Conservation (phyloP, 306 rosid genomes). For the Neltuma alba region DNA sequence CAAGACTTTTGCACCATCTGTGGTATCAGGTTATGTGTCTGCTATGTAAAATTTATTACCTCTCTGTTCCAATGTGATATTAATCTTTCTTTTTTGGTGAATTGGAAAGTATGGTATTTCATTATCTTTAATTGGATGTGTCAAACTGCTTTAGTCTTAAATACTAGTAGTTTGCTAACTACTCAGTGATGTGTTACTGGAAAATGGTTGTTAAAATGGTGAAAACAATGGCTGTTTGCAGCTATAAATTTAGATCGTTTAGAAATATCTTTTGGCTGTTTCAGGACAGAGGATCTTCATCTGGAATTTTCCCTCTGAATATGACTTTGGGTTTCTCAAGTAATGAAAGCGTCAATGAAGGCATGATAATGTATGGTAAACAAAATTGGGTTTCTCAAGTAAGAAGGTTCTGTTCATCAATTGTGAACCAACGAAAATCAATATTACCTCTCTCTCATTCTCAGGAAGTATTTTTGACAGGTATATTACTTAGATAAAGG, state of each 20-base stretch:
- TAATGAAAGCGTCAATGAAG: constrained; percentile 30
- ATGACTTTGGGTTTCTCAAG: constrained; percentile 39
- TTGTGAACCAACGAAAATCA: constrained; percentile 69
- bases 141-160: constrained; percentile 30
- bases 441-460: constrained; percentile 51
- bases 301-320: constrained; percentile 55
- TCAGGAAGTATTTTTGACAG: constrained; percentile 68
- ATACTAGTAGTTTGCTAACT: constrained; percentile 25
- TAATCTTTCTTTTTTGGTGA: not conserved
- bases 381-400: constrained; percentile 74
- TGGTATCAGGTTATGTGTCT: constrained; percentile 73
- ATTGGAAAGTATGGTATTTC: constrained; percentile 5
- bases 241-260: constrained; percentile 23
- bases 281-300: constrained; percentile 66
- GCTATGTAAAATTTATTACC: constrained; percentile 31
- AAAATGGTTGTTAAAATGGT: constrained; percentile 10
- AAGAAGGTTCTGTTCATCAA: constrained; percentile 59
- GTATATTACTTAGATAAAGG: constrained; percentile 48
- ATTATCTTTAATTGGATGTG: constrained; percentile 13
- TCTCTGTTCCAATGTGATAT: constrained; percentile 17
- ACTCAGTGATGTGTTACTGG: constrained; percentile 7
- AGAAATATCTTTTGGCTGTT: constrained; percentile 39
- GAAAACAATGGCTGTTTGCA: constrained; percentile 9
- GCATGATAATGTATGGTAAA: constrained; percentile 43
- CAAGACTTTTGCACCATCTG: constrained; percentile 63